Conservation (phyloP, 2,329 filamentous ascomycete genomes). For the Beauveria australis region DNA sequence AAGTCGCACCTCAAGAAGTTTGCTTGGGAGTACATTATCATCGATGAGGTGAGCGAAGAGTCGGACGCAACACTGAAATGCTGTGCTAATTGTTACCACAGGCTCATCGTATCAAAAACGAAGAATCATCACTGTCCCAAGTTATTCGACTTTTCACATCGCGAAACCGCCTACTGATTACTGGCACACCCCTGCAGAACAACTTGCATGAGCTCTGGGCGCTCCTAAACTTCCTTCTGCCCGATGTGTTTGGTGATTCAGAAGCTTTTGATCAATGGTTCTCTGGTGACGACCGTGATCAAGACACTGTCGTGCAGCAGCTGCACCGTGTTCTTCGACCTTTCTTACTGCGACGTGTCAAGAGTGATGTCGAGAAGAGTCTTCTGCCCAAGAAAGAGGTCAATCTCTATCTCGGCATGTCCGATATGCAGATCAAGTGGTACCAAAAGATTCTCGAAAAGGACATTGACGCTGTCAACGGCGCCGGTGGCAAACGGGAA, state of each 20-base stretch:
- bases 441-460: conserved; percentile 99
- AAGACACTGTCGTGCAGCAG: conserved; percentile 93
- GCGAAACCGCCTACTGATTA: conserved; percentile 88
- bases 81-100: conserved; percentile 12
- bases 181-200: conserved; percentile 93
- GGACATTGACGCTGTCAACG: conserved; percentile 97
- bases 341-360: conserved; percentile 91
- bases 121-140: conserved; percentile 92
- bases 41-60: conserved; percentile 57
- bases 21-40: conserved; percentile 99
- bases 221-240: conserved; percentile 91
- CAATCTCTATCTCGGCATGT: conserved; percentile 96
- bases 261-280: conserved; percentile 99
- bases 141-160: conserved; percentile 96
- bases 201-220: conserved; percentile 98
- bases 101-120: conserved; percentile 97
- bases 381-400: conserved; percentile 94
- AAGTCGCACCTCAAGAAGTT: conserved; percentile 95
- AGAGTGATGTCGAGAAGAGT: conserved; percentile 97
- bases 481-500: conserved; percentile 89
- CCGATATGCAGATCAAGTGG: conserved; percentile 98
- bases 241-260: conserved; percentile 93
- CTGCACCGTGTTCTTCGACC: conserved; percentile 87
- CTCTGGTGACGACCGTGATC: conserved; percentile 78
- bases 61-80: no score